Percentiles rank a stretch among this genome's conserved stretches.
Conservation (phyloP, 306 rosid species). For the Astragalus glycyphyllos region DNA sequence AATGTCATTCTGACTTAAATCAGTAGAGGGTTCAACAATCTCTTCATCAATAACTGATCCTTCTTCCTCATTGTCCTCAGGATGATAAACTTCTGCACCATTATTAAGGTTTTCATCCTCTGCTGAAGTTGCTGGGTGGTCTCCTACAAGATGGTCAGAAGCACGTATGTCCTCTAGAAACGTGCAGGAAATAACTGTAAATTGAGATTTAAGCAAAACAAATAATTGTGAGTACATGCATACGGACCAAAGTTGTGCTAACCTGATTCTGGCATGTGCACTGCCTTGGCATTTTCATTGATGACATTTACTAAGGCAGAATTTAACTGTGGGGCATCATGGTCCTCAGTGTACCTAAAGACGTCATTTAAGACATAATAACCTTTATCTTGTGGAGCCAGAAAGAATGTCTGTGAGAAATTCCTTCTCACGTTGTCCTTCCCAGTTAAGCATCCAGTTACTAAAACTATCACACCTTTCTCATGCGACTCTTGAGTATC, state of each 20-base stretch:
- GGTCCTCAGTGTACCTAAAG: conserved; percentile 86
- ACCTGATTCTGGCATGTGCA: conserved; percentile 72
- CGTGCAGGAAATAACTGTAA: conserved; percentile 41
- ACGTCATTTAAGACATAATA: conserved; percentile 93
- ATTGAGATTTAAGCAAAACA: conserved; percentile 27
- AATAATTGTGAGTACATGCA: background rate
- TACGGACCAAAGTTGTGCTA: conserved; percentile 41
- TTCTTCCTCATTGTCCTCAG: conserved; percentile 72
- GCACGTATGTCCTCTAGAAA: conserved; percentile 64
- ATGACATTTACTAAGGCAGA: conserved; percentile 50
- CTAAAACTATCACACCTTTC: conserved; percentile 94
- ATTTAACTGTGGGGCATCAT: conserved; percentile 49
- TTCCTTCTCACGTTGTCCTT: conserved; percentile 82
- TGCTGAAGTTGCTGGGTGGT: conserved; percentile 51
- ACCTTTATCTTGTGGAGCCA: conserved; percentile 97
- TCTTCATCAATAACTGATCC: conserved; percentile 75
- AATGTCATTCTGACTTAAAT: conserved; percentile 51
- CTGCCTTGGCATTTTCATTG: conserved; percentile 59
- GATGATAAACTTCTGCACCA: conserved; percentile 75
- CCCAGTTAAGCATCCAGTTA: conserved; percentile 95
- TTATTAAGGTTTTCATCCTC: conserved; percentile 67
- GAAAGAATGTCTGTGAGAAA: conserved; percentile 91
- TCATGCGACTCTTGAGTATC: conserved; percentile 91
- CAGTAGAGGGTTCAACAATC: conserved; percentile 55
- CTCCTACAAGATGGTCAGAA: conserved; percentile 64